Evolutionary conservation across 352 stramenopile genomes (phyloP).

Genomic region (Phytophthora chlamydospora): DNA sequence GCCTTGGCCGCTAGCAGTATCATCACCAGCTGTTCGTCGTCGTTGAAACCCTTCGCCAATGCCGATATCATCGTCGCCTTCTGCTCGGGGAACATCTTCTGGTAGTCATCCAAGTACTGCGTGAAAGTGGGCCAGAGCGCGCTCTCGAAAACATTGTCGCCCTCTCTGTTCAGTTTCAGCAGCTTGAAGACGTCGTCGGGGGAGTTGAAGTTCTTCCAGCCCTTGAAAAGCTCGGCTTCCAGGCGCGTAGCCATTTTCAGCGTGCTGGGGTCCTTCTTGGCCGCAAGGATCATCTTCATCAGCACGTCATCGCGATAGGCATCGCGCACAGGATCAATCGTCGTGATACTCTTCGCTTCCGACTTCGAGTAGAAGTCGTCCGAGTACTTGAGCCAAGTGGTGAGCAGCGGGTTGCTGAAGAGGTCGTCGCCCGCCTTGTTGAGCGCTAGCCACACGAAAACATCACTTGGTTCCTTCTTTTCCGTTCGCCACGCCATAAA

Average conservation of each 20-base stretch:
- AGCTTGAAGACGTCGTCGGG: conserved; percentile 1
- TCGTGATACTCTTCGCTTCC: neutral
- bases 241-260: neutral
- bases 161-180: conserved; percentile 4
- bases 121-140: conserved; percentile 1
- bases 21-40: neutral
- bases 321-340: neutral
- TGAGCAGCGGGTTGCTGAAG: neutral
- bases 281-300: conserved; percentile 1
- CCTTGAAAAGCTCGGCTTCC: conserved; percentile 3
- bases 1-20: conserved; percentile 3
- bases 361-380: neutral
- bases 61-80: conserved; percentile 6
- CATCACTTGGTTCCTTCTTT: neutral
- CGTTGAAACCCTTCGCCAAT: neutral
- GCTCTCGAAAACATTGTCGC: neutral
- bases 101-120: neutral
- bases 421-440: conserved; percentile 5
- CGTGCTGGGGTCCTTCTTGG: neutral
- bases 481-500: too few species aligned
- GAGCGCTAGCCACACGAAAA: neutral
- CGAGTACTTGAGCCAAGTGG: conserved; percentile 4
- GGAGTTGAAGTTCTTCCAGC: neutral
- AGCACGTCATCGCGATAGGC: conserved; percentile 4
- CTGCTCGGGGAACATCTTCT: neutral